These are phyloP conservation scores for Clarkia xantiana DNA, from an alignment of 345 rosid species.

Conservation along the genomic window DNA sequence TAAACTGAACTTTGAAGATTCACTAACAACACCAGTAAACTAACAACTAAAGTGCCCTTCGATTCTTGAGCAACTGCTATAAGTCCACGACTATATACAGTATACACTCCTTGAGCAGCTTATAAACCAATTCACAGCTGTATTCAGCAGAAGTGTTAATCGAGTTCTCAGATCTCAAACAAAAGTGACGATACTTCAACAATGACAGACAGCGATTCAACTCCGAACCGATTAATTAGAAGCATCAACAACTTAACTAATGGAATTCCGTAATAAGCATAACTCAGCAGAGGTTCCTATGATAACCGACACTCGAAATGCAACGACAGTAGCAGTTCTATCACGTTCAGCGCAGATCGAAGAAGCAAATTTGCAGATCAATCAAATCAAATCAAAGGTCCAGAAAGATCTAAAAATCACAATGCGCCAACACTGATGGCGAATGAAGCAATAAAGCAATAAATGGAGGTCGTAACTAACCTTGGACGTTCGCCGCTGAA, in stretches of 20 bases:
- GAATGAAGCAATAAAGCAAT: neutral
- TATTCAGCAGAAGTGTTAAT: too few relatives aligned
- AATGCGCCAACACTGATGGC: neutral
- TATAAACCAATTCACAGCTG: too few relatives aligned
- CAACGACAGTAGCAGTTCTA: neutral
- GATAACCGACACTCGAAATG: slow-evolving; percentile 2
- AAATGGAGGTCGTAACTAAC: neutral
- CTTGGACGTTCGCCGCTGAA: slow-evolving; percentile 1
- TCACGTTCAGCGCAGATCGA: slow-evolving; percentile 2
- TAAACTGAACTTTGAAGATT: neutral
- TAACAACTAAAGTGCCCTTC: too few relatives aligned
- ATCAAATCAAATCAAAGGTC: neutral
- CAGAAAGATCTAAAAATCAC: neutral
- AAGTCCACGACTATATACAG: neutral
- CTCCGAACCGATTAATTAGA: too few relatives aligned
- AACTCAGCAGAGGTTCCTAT: neutral
- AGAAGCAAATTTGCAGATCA: neutral
- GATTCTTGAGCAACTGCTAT: too few relatives aligned
- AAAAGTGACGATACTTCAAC: too few relatives aligned
- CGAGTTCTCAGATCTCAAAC: too few relatives aligned
- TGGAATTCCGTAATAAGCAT: neutral
- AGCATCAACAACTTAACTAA: too few relatives aligned
- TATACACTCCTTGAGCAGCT: too few relatives aligned
- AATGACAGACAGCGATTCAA: too few relatives aligned
- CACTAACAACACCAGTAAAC: neutral